These are phyloP conservation scores for Chaetomiaceae sp. DNA, from an alignment of 2,329 filamentous ascomycete species.

Conservation along the genomic window DNA sequence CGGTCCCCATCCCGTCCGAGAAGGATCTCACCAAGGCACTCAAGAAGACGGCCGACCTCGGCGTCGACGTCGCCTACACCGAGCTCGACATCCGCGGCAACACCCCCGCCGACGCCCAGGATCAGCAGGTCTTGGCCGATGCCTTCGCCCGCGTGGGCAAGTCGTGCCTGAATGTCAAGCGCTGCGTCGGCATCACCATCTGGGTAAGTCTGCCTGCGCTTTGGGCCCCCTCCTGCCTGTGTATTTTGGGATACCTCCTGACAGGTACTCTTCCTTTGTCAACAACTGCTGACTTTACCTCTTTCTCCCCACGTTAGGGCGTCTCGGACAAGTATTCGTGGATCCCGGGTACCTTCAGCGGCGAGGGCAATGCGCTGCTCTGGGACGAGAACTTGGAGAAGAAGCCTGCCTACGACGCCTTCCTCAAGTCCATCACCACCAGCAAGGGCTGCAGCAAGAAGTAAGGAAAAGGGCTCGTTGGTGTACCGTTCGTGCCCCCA, in stretches of 20 bases:
- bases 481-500: no score
- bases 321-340: slow-evolving; percentile 27
- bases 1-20: slow-evolving; percentile 31
- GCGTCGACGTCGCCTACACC: slow-evolving; percentile 47
- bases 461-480: no score
- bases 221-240: no score
- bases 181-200: slow-evolving; percentile 29
- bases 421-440: slow-evolving; percentile 16
- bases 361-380: slow-evolving; percentile 24
- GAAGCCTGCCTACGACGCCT: slow-evolving; percentile 23
- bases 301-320: slow-evolving; percentile 21
- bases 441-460: no score
- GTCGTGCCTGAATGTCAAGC: slow-evolving; percentile 26
- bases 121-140: slow-evolving; percentile 37
- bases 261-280: no score
- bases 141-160: slow-evolving; percentile 34
- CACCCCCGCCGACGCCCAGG: slow-evolving; percentile 35
- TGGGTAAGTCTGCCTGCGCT: no score
- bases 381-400: slow-evolving; percentile 23
- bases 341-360: slow-evolving; percentile 24
- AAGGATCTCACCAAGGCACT: slow-evolving; percentile 32
- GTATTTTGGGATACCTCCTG: no score
- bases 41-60: slow-evolving; percentile 37
- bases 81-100: slow-evolving; percentile 47
- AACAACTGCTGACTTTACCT: slow-evolving; percentile 12